These are phyloP conservation scores for Sporobolomyces phaffii DNA, from an alignment of 768 basidiomycete species.

Conservation along the genomic window DNA sequence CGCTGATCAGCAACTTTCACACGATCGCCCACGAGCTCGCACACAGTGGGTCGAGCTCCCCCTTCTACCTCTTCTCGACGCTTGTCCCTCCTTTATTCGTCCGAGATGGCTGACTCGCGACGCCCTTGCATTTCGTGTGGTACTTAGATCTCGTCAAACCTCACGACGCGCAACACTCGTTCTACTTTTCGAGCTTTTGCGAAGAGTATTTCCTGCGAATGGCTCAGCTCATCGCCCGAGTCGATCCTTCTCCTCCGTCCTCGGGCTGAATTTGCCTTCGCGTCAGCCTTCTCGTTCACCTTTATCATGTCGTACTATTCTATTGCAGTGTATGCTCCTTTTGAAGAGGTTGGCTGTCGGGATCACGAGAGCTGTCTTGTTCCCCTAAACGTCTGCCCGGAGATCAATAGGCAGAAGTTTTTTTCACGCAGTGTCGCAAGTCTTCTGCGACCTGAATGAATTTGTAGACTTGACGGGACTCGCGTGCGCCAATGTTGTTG, in stretches of 20 bases:
- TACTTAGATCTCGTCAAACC: constrained; percentile 56
- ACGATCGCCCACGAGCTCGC: constrained; percentile 65
- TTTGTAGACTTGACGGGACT: too few relatives aligned
- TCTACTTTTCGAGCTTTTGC: constrained; percentile 86
- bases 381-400: too few relatives aligned
- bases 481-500: too few relatives aligned
- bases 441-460: too few relatives aligned
- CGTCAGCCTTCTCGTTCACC: too few relatives aligned
- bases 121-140: too few relatives aligned
- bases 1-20: constrained; percentile 86
- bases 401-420: too few relatives aligned
- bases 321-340: too few relatives aligned
- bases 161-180: constrained; percentile 88
- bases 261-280: not conserved
- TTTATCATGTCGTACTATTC: too few relatives aligned
- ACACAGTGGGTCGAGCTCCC: constrained; percentile 55
- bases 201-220: constrained; percentile 54
- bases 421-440: too few relatives aligned
- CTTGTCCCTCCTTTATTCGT: not conserved
- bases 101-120: not conserved
- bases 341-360: too few relatives aligned
- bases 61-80: not conserved
- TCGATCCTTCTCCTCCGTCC: not conserved
- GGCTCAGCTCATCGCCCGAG: constrained; percentile 35
- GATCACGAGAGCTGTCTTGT: too few relatives aligned